Evolutionary conservation across 257 asterid genomes (phyloP).

Genomic region (Ballota nigra): DNA sequence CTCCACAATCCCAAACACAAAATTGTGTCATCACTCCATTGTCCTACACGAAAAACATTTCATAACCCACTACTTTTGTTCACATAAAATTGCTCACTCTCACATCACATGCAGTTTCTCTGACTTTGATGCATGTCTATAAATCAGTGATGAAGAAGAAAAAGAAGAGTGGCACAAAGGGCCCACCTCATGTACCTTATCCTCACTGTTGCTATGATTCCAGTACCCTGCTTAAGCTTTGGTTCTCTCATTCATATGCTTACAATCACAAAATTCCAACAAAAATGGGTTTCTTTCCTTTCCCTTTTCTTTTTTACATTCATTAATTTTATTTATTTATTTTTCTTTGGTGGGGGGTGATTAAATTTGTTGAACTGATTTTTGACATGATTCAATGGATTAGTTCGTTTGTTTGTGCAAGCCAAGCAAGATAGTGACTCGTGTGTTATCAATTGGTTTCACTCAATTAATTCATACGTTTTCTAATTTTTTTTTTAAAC

Average conservation of each 20-base stretch:
- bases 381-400: conserved; percentile 22
- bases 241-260: conserved; percentile 26
- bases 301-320: not conserved
- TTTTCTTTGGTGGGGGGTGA: not conserved
- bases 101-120: conserved; percentile 34
- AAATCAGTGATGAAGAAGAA: conserved; percentile 4
- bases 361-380: conserved; percentile 13
- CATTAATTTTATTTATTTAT: not conserved
- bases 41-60: conserved; percentile 20
- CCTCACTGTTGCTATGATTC: conserved; percentile 22
- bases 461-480: not conserved
- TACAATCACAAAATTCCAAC: conserved; percentile 31
- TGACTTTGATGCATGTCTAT: conserved; percentile 27
- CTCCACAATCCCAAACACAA: conserved; percentile 20
- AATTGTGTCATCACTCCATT: conserved; percentile 25
- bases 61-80: not conserved
- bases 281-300: not conserved
- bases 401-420: conserved; percentile 1
- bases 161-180: not conserved
- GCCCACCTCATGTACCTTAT: conserved; percentile 30
- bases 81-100: not conserved
- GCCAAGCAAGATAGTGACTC: conserved; percentile 17
- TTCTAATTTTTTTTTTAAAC: not conserved
- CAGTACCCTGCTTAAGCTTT: conserved; percentile 29
- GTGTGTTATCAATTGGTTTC: not conserved